A percentile compares a stretch with the other conserved stretches of the same genome.
These are phyloP conservation scores for Dentipellis fragilis DNA, from an alignment of 768 basidiomycete species.

Conservation along the genomic window DNA sequence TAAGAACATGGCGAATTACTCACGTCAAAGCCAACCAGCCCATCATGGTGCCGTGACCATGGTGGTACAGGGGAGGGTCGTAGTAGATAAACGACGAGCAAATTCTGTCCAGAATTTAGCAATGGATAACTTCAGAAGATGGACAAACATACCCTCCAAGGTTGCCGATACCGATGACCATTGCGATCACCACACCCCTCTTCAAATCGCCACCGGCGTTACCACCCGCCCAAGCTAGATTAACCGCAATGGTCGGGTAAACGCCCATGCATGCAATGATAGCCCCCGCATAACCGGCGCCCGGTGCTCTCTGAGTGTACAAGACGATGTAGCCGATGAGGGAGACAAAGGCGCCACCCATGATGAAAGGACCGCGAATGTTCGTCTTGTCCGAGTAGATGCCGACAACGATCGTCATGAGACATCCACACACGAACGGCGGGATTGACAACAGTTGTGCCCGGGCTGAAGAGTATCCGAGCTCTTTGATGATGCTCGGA, in stretches of 20 bases:
- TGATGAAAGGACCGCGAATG: constrained; percentile 39
- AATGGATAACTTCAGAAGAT: constrained; percentile 20
- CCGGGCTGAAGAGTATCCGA: constrained; percentile 37
- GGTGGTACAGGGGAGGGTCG: constrained; percentile 26
- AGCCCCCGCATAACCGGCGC: constrained; percentile 34
- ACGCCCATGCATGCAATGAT: constrained; percentile 43
- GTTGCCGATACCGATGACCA: constrained; percentile 46
- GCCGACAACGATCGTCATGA: constrained; percentile 21
- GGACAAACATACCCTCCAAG: constrained; percentile 34
- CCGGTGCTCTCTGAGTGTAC: constrained; percentile 23
- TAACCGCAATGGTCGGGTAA: constrained; percentile 37
- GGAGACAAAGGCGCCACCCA: constrained; percentile 30
- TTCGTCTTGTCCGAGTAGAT: constrained; percentile 26
- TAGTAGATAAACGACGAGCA: constrained; percentile 34
- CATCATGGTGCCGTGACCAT: constrained; percentile 31
- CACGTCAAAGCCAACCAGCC: constrained; percentile 19
- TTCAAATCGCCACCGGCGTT: constrained; percentile 48
- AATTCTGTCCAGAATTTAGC: constrained; percentile 18
- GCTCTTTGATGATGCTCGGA: constrained; percentile 23
- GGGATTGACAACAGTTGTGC: constrained; percentile 31
- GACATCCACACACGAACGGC: constrained; percentile 22
- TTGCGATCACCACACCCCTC: constrained; percentile 39
- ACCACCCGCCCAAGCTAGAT: constrained; percentile 44
- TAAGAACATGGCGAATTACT: neutral
- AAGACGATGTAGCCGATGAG: constrained; percentile 43